Base-by-base conservation (phyloP, 2,329 filamentous ascomycete species). In the Phialemonium atrogriseum region DNA sequence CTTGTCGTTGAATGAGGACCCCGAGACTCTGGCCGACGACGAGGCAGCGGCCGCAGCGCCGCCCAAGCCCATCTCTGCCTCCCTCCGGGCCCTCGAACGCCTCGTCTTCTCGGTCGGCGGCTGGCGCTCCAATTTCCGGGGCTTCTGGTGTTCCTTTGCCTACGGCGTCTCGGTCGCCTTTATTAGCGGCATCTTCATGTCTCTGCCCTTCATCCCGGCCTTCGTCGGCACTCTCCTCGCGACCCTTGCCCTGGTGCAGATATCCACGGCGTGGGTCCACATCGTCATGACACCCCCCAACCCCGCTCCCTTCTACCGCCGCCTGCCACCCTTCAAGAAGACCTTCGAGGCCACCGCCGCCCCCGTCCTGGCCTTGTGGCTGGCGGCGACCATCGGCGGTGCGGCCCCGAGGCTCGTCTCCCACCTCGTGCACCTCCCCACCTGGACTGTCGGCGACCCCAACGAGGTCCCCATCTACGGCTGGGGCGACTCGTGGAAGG, bases 231-330 rank as follows among this genome's bases (percentile, higher is more conserved):
- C 62, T 30, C 42, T 78, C 33, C 35, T 81, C 24, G 65, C 74
- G 16, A 66, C 72, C 31, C 55, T 89, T 14, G 55, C 71, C 13
- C 63, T 84, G 19, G 72, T 80, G 22, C 81, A 81, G 48, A 56
- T 89, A 37, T 72, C 76, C 52, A 73, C 88, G 44, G 71, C 76
- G 32, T 94, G 87, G 86, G 84, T 87, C 4, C 86, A 94, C 55
- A 79, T 84, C 47, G 75, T 94, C 52, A 87, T 95, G 50, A 79
- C 84, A 2, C 66, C 75, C 32, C 75, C 77, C 5, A 79, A 72
- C 35, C 50, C 64, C 28, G 70, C 73, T 52, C 62, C 60, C 44
- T 86, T 80, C 65, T 83, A 71, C 59, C 62, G 69, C 48, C 81
- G 85, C 35, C 69, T 94, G 31, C 79, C 82, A 11, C 59, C 75